Percentiles rank a stretch among this genome's conserved stretches.
phyloP scores from a whole-genome alignment of 2,329 filamentous ascomycete species.

The Dothistroma septosporum region DNA sequence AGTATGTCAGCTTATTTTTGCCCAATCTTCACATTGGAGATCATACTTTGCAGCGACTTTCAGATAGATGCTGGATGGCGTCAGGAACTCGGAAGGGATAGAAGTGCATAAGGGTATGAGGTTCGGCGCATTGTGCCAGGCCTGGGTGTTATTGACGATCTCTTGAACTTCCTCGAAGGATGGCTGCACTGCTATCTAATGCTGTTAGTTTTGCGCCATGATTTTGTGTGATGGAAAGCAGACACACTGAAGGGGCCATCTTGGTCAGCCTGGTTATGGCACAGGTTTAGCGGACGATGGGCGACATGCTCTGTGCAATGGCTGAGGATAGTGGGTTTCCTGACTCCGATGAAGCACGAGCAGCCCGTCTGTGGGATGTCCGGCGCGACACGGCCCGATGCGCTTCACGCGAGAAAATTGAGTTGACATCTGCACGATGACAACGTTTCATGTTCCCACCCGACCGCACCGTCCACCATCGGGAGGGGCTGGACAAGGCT shows the following conservation, averaged over 20 bases:
- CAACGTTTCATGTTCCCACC: background rate
- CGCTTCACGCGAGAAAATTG: no score
- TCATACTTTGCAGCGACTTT: constrained; percentile 73
- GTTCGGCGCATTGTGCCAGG: constrained; percentile 61
- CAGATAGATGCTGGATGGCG: constrained; percentile 89
- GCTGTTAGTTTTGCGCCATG: background rate
- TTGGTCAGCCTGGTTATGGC: background rate
- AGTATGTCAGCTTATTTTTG: constrained; percentile 2
- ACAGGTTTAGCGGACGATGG: background rate
- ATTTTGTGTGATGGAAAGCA: constrained; percentile 6
- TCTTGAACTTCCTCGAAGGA: constrained; percentile 58
- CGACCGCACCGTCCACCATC: no score
- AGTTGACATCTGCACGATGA: background rate
- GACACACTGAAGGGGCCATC: constrained; percentile 13
- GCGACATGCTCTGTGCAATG: background rate
- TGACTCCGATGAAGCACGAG: background rate
- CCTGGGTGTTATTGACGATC: constrained; percentile 51
- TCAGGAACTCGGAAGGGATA: constrained; percentile 87
- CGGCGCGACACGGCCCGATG: no score
- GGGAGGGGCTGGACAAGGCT: no score
- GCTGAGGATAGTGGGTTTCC: background rate
- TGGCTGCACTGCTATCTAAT: constrained; percentile 51
- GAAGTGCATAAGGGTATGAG: constrained; percentile 78
- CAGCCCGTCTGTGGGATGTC: background rate
- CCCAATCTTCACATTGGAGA: background rate